Base-by-base conservation (phyloP, 2,329 filamentous ascomycete genomes). In the Bipolaris oryzae region DNA sequence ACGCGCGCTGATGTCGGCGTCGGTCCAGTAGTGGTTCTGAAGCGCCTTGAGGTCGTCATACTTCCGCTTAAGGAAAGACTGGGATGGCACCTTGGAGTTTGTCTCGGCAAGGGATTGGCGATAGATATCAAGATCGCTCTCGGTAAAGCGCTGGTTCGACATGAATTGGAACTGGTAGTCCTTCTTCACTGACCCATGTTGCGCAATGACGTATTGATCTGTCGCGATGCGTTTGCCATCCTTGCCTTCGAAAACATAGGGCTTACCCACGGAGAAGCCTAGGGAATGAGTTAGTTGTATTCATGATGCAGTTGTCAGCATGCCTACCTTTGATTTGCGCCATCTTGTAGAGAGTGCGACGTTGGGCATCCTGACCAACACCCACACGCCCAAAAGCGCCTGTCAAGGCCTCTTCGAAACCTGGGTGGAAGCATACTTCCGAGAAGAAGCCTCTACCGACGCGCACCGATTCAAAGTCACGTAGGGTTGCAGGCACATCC, bases 121-220 rank as follows among this genome's bases (percentile, higher is more conserved):
- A 77, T 92, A 97, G 23, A 91, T 89, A 56, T 88, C 87, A 77
- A 91, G 90, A 74, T 99, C 95, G 49, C 82, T 79, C 85, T 95
- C 92, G n/a, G 89, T 91, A 70, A 98, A 90, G 39, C 84, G 82
- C 47, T 88, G 87, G 74, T 96, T 93, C 0, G 95, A 98, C 72
- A 94, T 93, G 61, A 89, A 89, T 60, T 95, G 89, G 76, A 98
- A 97, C 4, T 93, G 92, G 78, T 92, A 97, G 34, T 93, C 87
- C 73, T 89, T 89, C 71, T 92, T 85, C 0, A 90, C 84, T 68
- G 93, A 92, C 43, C 95, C 95, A 72, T 96, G 90, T 7, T 91
- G 87, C 39, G 91, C 87, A 51, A 88, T 81, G 31, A 91, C 86
- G 72, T 98, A 97, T 74, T 93, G 89, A 59, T 96, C 92, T 0